Conservation (phyloP, 495 filamentous ascomycete genomes). For the Neurospora sp. region DNA sequence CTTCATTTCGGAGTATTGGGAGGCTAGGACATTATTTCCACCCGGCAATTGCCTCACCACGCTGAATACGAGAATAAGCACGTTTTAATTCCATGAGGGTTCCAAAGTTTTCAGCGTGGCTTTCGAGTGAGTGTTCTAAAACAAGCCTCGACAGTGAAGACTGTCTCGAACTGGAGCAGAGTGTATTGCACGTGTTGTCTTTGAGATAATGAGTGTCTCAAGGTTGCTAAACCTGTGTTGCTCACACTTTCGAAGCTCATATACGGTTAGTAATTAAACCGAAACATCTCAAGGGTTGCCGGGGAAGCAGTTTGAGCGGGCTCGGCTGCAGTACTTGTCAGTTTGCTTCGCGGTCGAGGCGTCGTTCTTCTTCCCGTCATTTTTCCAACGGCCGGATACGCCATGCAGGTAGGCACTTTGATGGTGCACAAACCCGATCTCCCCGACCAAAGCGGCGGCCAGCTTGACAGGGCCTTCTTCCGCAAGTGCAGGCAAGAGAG, state of each 20-base stretch:
- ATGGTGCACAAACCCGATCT: neutral
- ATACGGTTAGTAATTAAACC: constrained; percentile 11
- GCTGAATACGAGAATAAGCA: neutral
- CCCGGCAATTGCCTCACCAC: neutral
- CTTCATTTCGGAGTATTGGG: neutral
- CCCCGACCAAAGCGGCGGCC: neutral
- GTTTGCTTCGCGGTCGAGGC: neutral
- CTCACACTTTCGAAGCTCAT: neutral
- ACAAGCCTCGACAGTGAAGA: neutral
- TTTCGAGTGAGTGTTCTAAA: neutral
- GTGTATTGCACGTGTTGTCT: constrained; percentile 18
- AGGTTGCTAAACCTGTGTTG: neutral
- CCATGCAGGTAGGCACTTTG: neutral
- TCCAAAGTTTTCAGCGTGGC: neutral
- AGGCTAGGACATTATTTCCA: neutral
- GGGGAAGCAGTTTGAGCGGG: neutral
- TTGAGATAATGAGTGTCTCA: constrained; percentile 14
- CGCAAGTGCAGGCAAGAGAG: neutral
- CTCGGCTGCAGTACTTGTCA: neutral
- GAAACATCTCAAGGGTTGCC: constrained; percentile 5
- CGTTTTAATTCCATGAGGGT: neutral
- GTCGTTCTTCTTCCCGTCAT: neutral
- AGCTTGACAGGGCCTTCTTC: neutral
- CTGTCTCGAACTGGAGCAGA: constrained; percentile 14
- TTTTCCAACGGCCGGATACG: neutral